phyloP scores from a whole-genome alignment of 1,284 basidiomycete species.

The Marasmius oreades region DNA sequence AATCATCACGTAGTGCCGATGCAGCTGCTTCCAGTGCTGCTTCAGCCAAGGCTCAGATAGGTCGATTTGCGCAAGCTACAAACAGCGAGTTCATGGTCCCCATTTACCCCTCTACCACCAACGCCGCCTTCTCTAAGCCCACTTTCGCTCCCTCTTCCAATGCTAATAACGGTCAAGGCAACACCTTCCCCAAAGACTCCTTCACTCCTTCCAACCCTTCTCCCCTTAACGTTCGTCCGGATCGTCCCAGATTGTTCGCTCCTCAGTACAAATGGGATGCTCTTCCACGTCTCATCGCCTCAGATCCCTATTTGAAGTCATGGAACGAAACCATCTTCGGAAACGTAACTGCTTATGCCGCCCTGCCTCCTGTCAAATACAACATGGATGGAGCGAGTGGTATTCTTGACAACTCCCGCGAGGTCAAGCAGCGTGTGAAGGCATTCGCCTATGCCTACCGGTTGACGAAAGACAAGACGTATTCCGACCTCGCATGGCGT shows the following conservation, averaged over 20 bases:
- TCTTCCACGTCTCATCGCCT: conserved; percentile 72
- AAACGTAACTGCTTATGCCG: conserved; percentile 77
- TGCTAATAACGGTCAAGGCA: conserved; percentile 27
- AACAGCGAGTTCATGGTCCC: conserved; percentile 38
- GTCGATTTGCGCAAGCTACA: conserved; percentile 37
- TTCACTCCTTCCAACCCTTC: conserved; percentile 61
- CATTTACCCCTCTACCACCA: conserved; percentile 56
- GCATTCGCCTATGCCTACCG: conserved; percentile 90
- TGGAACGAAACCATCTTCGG: conserved; percentile 93
- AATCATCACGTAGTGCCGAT: conserved; percentile 18
- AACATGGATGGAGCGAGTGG: conserved; percentile 81
- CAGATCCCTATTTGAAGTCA: conserved; percentile 79
- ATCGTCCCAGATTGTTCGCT: conserved; percentile 90
- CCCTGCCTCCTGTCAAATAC: conserved; percentile 63
- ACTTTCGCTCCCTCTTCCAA: conserved; percentile 58
- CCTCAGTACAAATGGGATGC: conserved; percentile 90
- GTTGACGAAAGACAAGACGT: conserved; percentile 86
- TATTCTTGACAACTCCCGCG: conserved; percentile 88
- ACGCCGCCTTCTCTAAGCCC: conserved; percentile 73
- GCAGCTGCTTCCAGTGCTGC: conserved; percentile 32
- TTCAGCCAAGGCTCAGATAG: conserved; percentile 25
- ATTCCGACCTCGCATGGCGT: conserved; percentile 80
- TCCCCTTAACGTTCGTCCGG: conserved; percentile 60
- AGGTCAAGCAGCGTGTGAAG: conserved; percentile 89
- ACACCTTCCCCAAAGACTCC: conserved; percentile 73